phyloP scores from a whole-genome alignment of 805 yeast species.

The Pichia exigua region DNA sequence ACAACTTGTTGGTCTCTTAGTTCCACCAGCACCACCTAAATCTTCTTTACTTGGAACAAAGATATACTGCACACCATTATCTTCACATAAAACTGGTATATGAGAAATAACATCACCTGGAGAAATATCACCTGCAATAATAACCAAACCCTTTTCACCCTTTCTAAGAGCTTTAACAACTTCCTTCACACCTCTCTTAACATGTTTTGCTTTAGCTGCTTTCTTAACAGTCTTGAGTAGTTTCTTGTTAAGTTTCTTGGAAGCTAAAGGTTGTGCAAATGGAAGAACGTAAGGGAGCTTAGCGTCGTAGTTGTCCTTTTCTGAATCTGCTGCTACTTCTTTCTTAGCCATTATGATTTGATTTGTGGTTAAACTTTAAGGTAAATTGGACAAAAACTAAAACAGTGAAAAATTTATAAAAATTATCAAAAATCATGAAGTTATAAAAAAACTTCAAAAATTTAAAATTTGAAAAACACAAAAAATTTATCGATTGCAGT shows the following conservation, averaged over 20 bases:
- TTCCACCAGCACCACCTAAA: slow-evolving; percentile 97
- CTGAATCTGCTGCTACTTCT: slow-evolving; percentile 48
- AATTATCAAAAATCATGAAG: neutral
- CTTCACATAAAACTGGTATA: slow-evolving; percentile 96
- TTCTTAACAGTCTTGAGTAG: slow-evolving; percentile 92
- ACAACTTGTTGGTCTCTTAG: slow-evolving; percentile 97
- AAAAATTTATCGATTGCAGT: neutral
- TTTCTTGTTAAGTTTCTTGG: slow-evolving; percentile 92
- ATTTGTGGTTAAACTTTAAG: neutral
- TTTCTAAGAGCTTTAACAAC: slow-evolving; percentile 96
- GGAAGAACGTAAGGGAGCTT: slow-evolving; percentile 86
- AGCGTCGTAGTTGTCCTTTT: slow-evolving; percentile 63
- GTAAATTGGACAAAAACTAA: neutral
- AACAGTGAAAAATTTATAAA: neutral
- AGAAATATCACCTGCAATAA: slow-evolving; percentile 96
- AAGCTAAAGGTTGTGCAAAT: slow-evolving; percentile 91
- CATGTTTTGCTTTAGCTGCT: slow-evolving; percentile 97
- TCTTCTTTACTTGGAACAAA: slow-evolving; percentile 98
- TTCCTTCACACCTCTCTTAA: slow-evolving; percentile 97
- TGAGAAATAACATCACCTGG: slow-evolving; percentile 97
- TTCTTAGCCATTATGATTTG: slow-evolving; percentile 34
- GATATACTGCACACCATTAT: slow-evolving; percentile 79
- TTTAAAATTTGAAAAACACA: neutral
- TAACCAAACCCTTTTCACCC: slow-evolving; percentile 94
- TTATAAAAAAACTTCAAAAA: neutral